Evolutionary conservation across 139 green algal genomes (phyloP).

Genomic region (Prasinococcaceae sp.): DNA sequence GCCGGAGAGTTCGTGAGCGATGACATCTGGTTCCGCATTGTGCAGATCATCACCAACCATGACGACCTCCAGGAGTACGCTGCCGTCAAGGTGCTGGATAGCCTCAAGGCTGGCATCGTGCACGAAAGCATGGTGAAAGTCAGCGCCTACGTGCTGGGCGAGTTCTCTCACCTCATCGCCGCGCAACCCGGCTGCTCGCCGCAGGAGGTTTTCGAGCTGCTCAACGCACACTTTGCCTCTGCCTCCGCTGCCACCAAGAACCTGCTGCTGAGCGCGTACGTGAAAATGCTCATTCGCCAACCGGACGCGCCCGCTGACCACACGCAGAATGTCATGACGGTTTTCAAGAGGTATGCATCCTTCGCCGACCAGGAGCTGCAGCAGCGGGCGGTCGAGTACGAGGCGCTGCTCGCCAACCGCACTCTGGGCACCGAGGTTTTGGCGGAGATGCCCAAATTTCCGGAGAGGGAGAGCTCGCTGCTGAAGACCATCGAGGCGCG

Average conservation of each 20-base stretch:
- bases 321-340: slow-evolving; percentile 28
- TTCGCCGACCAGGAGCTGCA: slow-evolving; percentile 75
- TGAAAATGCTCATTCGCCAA: slow-evolving; percentile 47
- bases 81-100: slow-evolving; percentile 43
- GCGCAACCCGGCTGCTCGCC: slow-evolving; percentile 15
- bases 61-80: slow-evolving; percentile 71
- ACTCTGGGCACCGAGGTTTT: slow-evolving; percentile 22
- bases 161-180: slow-evolving; percentile 60
- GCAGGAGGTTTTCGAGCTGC: slow-evolving; percentile 59
- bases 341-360: slow-evolving; percentile 46
- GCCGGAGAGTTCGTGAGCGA: slow-evolving; percentile 81
- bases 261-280: slow-evolving; percentile 70
- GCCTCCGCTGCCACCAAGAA: slow-evolving; percentile 42
- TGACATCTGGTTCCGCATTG: slow-evolving; percentile 88
- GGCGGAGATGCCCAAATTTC: slow-evolving; percentile 37
- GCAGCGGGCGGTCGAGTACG: slow-evolving; percentile 85
- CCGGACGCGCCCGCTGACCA: slow-evolving; percentile 30
- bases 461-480: slow-evolving; percentile 18
- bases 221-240: slow-evolving; percentile 54
- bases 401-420: slow-evolving; percentile 27
- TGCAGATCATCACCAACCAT: slow-evolving; percentile 91
- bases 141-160: slow-evolving; percentile 73
- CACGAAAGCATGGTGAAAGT: slow-evolving; percentile 49
- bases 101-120: slow-evolving; percentile 40
- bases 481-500: slow-evolving; percentile 11